Percentiles rank a stretch among this genome's conserved stretches.
These are phyloP conservation scores for Fusarium goolgardi DNA, from an alignment of 2,329 filamentous ascomycete genomes.

Conservation along the genomic window DNA sequence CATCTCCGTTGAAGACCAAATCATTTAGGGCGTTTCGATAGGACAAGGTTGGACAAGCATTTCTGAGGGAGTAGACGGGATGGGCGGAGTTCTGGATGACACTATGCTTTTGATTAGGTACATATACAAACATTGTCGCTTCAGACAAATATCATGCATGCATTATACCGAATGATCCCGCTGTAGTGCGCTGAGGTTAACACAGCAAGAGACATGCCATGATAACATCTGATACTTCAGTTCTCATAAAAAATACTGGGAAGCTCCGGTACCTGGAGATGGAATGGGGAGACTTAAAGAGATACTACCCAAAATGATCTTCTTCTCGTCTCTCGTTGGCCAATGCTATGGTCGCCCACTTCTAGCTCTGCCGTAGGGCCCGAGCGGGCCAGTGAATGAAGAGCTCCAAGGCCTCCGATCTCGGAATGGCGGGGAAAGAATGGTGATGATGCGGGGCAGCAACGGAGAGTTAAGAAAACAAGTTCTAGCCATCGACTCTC, in stretches of 20 bases:
- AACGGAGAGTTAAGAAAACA: slow-evolving; percentile 30
- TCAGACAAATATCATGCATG: slow-evolving; percentile 10
- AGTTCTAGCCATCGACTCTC: slow-evolving; percentile 11
- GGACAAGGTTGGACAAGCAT: slow-evolving; percentile 34
- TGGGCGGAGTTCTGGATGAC: slow-evolving; percentile 32
- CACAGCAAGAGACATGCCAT: slow-evolving; percentile 1
- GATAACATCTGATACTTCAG: neutral
- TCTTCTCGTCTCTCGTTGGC: slow-evolving; percentile 37
- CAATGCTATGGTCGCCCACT: slow-evolving; percentile 28
- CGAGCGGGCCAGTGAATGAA: slow-evolving; percentile 38
- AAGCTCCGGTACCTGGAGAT: neutral
- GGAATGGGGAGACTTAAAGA: neutral
- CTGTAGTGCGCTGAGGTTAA: neutral
- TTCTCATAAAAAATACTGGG: neutral
- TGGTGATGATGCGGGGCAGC: slow-evolving; percentile 44
- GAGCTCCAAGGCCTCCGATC: slow-evolving; percentile 49
- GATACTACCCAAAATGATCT: slow-evolving; percentile 38
- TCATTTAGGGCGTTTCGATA: slow-evolving; percentile 58
- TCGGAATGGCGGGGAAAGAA: slow-evolving; percentile 52
- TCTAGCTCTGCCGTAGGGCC: slow-evolving; percentile 30
- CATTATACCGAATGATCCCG: neutral
- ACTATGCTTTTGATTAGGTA: slow-evolving; percentile 34
- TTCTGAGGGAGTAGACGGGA: slow-evolving; percentile 38
- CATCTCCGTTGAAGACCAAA: slow-evolving; percentile 58
- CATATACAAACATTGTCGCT: slow-evolving; percentile 22